phyloP scores from a whole-genome alignment of 805 yeast genomes.

The Hanseniaspora mollemarum region DNA sequence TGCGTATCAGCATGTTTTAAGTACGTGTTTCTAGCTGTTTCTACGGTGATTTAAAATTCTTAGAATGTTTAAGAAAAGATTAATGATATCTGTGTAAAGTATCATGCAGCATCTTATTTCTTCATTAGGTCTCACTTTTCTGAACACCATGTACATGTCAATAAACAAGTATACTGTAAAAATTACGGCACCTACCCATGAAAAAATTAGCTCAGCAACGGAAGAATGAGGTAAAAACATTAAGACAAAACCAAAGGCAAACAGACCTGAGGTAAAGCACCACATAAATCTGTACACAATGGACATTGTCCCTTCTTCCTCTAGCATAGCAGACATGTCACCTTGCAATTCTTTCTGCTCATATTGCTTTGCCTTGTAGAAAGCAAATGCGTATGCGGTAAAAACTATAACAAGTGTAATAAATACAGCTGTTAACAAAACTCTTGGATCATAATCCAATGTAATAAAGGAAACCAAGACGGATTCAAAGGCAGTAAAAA shows the following conservation, averaged over 20 bases:
- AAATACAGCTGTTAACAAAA: conserved; percentile 58
- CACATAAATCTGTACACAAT: conserved; percentile 38
- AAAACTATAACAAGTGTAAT: conserved; percentile 59
- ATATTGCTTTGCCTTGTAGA: conserved; percentile 34
- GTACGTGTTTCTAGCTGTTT: conserved; percentile 17
- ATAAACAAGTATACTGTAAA: conserved; percentile 62
- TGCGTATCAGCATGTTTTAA: too few relatives aligned
- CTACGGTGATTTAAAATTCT: conserved; percentile 40
- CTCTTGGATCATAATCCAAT: conserved; percentile 47
- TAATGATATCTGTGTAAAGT: conserved; percentile 71
- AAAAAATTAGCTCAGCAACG: conserved; percentile 54
- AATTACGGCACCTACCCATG: conserved; percentile 61
- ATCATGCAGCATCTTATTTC: conserved; percentile 71
- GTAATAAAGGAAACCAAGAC: conserved; percentile 60
- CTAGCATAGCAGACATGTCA: conserved; percentile 20
- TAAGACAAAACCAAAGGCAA: conserved; percentile 60
- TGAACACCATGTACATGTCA: conserved; percentile 73
- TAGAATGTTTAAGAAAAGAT: conserved; percentile 65
- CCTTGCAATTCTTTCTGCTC: conserved; percentile 48
- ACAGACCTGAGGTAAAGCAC: conserved; percentile 34
- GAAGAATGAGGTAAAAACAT: conserved; percentile 52
- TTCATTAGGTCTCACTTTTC: conserved; percentile 67
- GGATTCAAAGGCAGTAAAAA: conserved; percentile 66
- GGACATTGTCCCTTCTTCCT: conserved; percentile 29
- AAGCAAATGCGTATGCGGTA: conserved; percentile 67